phyloP scores from a whole-genome alignment of 768 basidiomycete genomes.

The Daedaleopsis sinensis region DNA sequence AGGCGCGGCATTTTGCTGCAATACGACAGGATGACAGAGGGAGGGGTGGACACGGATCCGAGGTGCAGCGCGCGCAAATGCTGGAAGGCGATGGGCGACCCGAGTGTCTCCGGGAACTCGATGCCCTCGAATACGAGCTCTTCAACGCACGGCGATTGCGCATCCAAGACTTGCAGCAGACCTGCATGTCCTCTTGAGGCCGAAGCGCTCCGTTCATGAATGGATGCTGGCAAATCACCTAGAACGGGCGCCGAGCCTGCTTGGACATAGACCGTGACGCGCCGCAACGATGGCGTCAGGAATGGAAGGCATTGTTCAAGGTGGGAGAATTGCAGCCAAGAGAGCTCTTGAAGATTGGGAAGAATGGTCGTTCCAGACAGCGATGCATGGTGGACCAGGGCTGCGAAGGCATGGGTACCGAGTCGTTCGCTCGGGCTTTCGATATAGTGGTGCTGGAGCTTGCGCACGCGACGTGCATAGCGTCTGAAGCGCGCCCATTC shows the following conservation, averaged over 20 bases:
- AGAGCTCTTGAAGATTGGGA: conserved; percentile 15
- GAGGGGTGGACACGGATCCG: conserved; percentile 2
- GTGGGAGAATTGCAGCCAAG: conserved; percentile 14
- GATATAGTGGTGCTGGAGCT: conserved; percentile 10
- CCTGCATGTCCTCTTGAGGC: background rate
- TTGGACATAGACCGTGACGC: conserved; percentile 11
- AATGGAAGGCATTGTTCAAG: conserved; percentile 8
- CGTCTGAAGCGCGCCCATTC: conserved; percentile 7
- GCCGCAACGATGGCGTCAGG: conserved; percentile 8
- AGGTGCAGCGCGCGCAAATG: conserved; percentile 11
- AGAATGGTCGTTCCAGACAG: conserved; percentile 3
- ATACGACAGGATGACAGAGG: conserved; percentile 3
- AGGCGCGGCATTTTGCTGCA: conserved; percentile 12
- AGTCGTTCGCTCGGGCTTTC: conserved; percentile 4
- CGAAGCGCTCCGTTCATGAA: background rate
- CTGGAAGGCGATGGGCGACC: conserved; percentile 1
- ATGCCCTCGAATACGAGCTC: conserved; percentile 12
- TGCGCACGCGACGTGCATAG: conserved; percentile 16
- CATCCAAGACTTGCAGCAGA: background rate
- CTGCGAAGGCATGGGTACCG: conserved; percentile 3
- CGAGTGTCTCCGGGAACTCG: conserved; percentile 2
- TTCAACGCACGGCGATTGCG: conserved; percentile 7
- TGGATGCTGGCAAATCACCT: background rate
- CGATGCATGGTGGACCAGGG: conserved; percentile 3
- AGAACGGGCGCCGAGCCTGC: background rate